Conservation (phyloP, 257 asterid genomes). For the Paraleonurus japonicus region DNA sequence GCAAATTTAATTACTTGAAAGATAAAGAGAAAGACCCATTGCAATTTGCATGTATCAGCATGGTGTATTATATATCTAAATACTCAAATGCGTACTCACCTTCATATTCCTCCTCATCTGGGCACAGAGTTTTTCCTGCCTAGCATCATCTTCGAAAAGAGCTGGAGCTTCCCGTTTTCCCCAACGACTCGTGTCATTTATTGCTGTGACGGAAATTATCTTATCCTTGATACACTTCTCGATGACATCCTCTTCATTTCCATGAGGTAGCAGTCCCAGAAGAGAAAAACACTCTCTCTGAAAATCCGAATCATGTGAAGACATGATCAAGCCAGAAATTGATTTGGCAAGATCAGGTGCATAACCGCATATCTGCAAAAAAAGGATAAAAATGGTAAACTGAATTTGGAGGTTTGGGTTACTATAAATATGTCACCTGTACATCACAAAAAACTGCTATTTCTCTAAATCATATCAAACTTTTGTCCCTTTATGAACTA, state of each 20-base stretch:
- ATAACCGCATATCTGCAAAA: conserved; percentile 58
- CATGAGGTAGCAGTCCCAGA: conserved; percentile 53
- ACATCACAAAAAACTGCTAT: background rate
- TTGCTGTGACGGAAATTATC: conserved; percentile 50
- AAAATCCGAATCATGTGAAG: conserved; percentile 66
- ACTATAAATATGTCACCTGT: background rate
- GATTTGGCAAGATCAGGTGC: conserved; percentile 93
- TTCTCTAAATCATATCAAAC: background rate
- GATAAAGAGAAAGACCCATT: background rate
- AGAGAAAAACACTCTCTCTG: conserved; percentile 71
- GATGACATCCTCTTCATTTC: conserved; percentile 30
- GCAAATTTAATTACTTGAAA: background rate
- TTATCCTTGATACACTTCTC: conserved; percentile 68
- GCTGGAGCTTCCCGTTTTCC: conserved; percentile 46
- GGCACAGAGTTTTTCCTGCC: conserved; percentile 25
- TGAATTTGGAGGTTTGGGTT: background rate
- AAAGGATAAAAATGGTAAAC: background rate
- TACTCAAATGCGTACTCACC: conserved; percentile 39
- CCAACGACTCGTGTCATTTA: conserved; percentile 45
- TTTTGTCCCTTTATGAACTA: background rate
- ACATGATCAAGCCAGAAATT: conserved; percentile 61
- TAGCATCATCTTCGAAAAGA: conserved; percentile 47
- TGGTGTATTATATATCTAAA: conserved; percentile 25
- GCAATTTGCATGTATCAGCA: background rate
- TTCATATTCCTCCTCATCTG: conserved; percentile 47